Conservation (phyloP, 805 yeast species). For the Kuraishia ogatae region DNA sequence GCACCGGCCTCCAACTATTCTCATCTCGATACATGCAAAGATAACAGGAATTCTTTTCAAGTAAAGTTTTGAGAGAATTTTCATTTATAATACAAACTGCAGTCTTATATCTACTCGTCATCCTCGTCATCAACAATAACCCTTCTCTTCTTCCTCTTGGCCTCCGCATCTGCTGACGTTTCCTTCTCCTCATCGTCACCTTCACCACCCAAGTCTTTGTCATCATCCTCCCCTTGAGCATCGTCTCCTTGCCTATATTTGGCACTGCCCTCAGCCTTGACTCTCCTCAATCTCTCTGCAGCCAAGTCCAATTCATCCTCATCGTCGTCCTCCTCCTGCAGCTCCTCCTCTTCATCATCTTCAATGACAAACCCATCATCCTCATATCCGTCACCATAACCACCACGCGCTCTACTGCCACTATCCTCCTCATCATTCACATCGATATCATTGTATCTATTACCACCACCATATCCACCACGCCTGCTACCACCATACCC, state of each 20-base stretch:
- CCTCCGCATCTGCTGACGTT: conserved; percentile 16
- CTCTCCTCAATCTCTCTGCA: conserved; percentile 47
- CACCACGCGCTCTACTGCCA: conserved; percentile 9
- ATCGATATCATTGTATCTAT: conserved; percentile 32
- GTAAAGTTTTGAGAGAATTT: no score
- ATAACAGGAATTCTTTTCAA: no score
- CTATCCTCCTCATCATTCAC: conserved; percentile 29
- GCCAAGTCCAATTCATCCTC: conserved; percentile 36
- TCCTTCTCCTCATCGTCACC: conserved; percentile 30
- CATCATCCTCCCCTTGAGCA: conserved; percentile 36
- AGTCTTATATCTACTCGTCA: conserved; percentile 33
- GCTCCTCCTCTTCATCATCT: conserved; percentile 23
- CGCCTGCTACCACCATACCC: conserved; percentile 7
- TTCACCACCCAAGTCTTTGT: conserved; percentile 39
- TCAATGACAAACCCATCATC: conserved; percentile 27
- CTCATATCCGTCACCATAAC: conserved; percentile 18
- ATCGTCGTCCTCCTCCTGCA: conserved; percentile 21
- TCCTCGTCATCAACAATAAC: conserved; percentile 41
- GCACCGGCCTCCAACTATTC: no score
- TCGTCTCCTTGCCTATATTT: conserved; percentile 35
- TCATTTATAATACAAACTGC: no score
- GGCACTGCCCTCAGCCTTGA: conserved; percentile 48
- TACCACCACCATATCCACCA: conserved; percentile 4
- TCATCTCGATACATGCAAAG: no score
- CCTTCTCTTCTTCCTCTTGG: conserved; percentile 34